Conservation (phyloP, 257 asterid species). For the Galeopsis tetrahit region DNA sequence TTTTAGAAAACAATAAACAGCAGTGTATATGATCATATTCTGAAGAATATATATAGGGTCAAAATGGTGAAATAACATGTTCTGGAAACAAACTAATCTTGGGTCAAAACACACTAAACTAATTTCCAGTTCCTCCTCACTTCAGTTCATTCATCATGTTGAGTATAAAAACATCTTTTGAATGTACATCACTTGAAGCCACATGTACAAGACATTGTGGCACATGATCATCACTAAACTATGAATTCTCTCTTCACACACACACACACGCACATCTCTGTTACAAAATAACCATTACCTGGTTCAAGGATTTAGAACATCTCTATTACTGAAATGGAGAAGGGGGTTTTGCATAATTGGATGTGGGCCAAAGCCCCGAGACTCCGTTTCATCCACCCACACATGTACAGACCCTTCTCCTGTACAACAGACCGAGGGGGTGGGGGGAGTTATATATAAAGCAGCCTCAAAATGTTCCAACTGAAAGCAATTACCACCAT, state of each 20-base stretch:
- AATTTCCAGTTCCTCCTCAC: not conserved
- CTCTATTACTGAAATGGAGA: conserved; percentile 21
- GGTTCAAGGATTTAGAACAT: conserved; percentile 24
- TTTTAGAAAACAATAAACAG: not conserved
- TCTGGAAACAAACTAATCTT: not conserved
- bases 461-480: conserved; percentile 30
- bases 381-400: conserved; percentile 18
- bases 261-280: not conserved
- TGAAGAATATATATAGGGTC: conserved; percentile 18
- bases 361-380: not conserved
- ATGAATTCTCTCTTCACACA: conserved; percentile 8
- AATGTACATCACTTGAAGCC: conserved; percentile 19
- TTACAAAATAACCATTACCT: not conserved
- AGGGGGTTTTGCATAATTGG: conserved; percentile 4
- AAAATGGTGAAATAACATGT: conserved; percentile 14
- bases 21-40: not conserved
- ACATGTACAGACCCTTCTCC: conserved; percentile 17
- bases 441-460: conserved; percentile 20
- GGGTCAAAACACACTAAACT: not conserved
- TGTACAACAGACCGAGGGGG: not conserved
- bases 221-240: conserved; percentile 7
- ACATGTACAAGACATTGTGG: conserved; percentile 3
- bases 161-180: not conserved
- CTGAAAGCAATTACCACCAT: conserved; percentile 30
- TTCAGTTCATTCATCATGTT: conserved; percentile 7